Evolutionary conservation across 2,329 filamentous ascomycete species (phyloP), one percentile per base, ranked within the genome.

Genomic region (Zymoseptoria pseudotritici): DNA sequence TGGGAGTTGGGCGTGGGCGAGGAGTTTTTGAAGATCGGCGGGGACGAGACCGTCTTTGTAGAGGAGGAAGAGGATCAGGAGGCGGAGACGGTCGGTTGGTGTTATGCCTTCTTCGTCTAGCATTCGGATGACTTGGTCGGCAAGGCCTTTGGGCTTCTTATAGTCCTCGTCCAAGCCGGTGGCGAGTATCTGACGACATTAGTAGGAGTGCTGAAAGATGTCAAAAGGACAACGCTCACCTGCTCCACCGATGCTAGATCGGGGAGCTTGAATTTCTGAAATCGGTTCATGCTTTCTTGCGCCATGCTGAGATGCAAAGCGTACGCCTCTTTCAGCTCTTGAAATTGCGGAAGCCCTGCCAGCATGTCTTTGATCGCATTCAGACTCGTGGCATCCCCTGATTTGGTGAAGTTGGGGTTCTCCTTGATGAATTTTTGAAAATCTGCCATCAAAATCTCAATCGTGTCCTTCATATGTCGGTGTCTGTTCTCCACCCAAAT

Each of bases 331-430:
- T 97, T 97, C 81, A 94, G 90, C 74, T 95, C 89, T 70, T 96
- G 90, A 70, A 97, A 99, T 71, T 97, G 90, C 11, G 92, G 91
- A 61, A 99, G 78, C 8, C 92, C 93, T 13, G 91, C 94, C 77
- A 99, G 79, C 94, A 99, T 99, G 75, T 97, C 92, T 71, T 94
- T 91, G 75, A 99, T 96, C 24, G 90, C 88, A 75, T 92, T 96
- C 58, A 99, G 79, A 71, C 85, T 95, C 50, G 87, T 87, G 53
- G 85, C 81, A 31, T 86, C 83, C 59, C 88, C 84, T 64, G 63
- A 82, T 64, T 94, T 87, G 11, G 90, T 90, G 70, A 97, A 97
- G 71, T 97, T 90, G 13, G 92, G 89, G 72, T 99, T 96, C 62
- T 94, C 87, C 51, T 87, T 85, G 69, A 96, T 83, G 76, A 99